These are phyloP conservation scores for Berberis thunbergii DNA, from an alignment of 164 flowering plant genomes.

Conservation along the genomic window DNA sequence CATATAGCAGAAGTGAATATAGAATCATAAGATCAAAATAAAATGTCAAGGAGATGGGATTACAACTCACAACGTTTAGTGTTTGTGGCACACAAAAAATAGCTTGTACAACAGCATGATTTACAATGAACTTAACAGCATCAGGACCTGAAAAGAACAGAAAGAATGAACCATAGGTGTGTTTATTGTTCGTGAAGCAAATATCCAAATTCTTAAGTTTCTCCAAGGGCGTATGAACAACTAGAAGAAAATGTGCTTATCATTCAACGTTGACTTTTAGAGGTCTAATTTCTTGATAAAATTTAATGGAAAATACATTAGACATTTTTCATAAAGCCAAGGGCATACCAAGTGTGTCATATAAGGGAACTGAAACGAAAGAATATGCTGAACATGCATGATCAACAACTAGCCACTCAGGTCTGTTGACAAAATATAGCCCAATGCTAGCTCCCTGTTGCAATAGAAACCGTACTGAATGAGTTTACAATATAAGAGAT, in stretches of 20 bases:
- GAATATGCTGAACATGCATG: constrained; percentile 99
- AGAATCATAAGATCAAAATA: background rate
- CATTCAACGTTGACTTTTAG: too few relatives aligned
- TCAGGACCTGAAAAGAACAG: constrained; percentile 64
- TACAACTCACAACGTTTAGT: constrained; percentile 55
- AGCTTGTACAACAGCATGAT: constrained; percentile 69
- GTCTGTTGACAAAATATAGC: constrained; percentile 83
- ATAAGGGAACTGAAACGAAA: constrained; percentile 82
- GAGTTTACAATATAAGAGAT: constrained; percentile 4
- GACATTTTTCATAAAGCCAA: constrained; percentile 5
- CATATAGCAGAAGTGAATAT: constrained; percentile 1
- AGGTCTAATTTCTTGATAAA: background rate
- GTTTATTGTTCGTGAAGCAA: too few relatives aligned
- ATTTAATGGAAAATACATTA: background rate
- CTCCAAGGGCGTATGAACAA: too few relatives aligned
- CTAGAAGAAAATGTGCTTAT: too few relatives aligned
- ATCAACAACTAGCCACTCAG: constrained; percentile 96
- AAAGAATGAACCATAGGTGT: background rate
- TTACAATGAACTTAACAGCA: constrained; percentile 76
- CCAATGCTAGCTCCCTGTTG: constrained; percentile 79
- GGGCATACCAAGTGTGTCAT: constrained; percentile 87
- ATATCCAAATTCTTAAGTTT: too few relatives aligned
- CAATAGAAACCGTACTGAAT: constrained; percentile 1
- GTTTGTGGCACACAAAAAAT: constrained; percentile 78
- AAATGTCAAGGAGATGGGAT: background rate